Evolutionary conservation across 2,329 filamentous ascomycete species (phyloP).

Genomic region (Neocatenulostroma microsporum): DNA sequence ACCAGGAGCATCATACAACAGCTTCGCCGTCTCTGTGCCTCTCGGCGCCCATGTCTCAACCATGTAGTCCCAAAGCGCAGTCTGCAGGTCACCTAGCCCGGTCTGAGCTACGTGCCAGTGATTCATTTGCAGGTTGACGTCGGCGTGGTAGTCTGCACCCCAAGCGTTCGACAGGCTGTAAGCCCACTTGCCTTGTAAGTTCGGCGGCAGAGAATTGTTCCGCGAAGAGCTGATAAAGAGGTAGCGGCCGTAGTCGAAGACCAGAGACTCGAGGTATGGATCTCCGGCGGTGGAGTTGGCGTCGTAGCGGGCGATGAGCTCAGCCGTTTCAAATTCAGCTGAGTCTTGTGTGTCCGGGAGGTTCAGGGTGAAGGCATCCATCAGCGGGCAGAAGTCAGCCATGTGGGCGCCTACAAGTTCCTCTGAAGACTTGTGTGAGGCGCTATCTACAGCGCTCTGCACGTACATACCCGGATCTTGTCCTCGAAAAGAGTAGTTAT

Average conservation of each 20-base stretch:
- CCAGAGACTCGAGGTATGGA: slow-evolving; percentile 46
- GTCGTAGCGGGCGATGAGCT: slow-evolving; percentile 26
- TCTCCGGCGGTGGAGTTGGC: slow-evolving; percentile 27
- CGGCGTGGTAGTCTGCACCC: slow-evolving; percentile 50
- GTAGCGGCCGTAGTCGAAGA: slow-evolving; percentile 49
- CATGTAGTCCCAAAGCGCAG: slow-evolving; percentile 48
- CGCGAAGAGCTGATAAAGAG: slow-evolving; percentile 50
- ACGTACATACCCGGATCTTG: slow-evolving; percentile 38
- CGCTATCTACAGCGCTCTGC: slow-evolving; percentile 27
- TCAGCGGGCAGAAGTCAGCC: slow-evolving; percentile 36
- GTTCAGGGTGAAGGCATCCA: slow-evolving; percentile 35
- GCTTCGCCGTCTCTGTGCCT: slow-evolving; percentile 45
- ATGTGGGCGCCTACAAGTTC: slow-evolving; percentile 32
- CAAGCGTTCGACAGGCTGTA: slow-evolving; percentile 41
- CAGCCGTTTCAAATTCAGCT: slow-evolving; percentile 31
- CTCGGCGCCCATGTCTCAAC: slow-evolving; percentile 47
- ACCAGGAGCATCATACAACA: slow-evolving; percentile 48
- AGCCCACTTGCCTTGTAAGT: slow-evolving; percentile 52
- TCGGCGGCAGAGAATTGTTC: slow-evolving; percentile 46
- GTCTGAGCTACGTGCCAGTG: slow-evolving; percentile 51
- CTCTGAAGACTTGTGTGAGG: slow-evolving; percentile 28
- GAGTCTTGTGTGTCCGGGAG: slow-evolving; percentile 42
- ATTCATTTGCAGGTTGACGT: slow-evolving; percentile 58
- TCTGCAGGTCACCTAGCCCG: slow-evolving; percentile 41
- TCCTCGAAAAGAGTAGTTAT: slow-evolving; percentile 44